phyloP scores from a whole-genome alignment of 768 basidiomycete genomes.

The Coprinopsis marcescibilis region DNA sequence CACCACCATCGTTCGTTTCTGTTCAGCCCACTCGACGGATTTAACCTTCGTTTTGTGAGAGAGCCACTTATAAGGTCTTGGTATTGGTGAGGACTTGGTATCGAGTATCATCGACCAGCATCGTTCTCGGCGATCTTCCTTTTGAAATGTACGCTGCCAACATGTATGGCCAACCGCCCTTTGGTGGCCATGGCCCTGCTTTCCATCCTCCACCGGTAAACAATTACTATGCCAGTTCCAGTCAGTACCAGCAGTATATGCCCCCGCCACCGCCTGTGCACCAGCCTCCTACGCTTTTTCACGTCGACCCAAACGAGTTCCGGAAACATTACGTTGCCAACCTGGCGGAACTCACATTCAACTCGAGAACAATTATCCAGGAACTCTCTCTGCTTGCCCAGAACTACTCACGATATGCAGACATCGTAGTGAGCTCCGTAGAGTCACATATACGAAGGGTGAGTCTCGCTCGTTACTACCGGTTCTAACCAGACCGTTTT shows the following conservation, averaged over 20 bases:
- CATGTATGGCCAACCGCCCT: conserved; percentile 50
- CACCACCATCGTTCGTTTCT: conserved; percentile 15
- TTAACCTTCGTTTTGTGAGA: conserved; percentile 4
- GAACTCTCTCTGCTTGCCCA: conserved; percentile 88
- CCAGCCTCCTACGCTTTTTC: conserved; percentile 24
- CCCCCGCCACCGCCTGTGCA: conserved; percentile 42
- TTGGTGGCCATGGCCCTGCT: conserved; percentile 39
- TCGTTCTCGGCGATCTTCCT: conserved; percentile 15
- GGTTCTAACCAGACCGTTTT: no score
- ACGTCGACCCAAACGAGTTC: conserved; percentile 23
- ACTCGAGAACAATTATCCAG: conserved; percentile 94
- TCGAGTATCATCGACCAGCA: conserved; percentile 22
- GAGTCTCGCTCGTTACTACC: conserved; percentile 40
- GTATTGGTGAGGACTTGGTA: conserved; percentile 5
- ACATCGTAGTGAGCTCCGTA: conserved; percentile 75
- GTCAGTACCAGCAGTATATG: conserved; percentile 33
- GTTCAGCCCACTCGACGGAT: conserved; percentile 10
- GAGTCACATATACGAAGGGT: conserved; percentile 85
- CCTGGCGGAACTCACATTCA: conserved; percentile 81
- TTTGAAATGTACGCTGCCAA: conserved; percentile 9
- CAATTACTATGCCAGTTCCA: conserved; percentile 33
- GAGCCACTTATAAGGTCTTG: neutral
- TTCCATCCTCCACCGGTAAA: conserved; percentile 33
- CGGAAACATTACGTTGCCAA: conserved; percentile 39
- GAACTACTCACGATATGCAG: conserved; percentile 73